These are phyloP conservation scores for Iris macrosiphon DNA, from an alignment of 106 monocot species.

Conservation along the genomic window DNA sequence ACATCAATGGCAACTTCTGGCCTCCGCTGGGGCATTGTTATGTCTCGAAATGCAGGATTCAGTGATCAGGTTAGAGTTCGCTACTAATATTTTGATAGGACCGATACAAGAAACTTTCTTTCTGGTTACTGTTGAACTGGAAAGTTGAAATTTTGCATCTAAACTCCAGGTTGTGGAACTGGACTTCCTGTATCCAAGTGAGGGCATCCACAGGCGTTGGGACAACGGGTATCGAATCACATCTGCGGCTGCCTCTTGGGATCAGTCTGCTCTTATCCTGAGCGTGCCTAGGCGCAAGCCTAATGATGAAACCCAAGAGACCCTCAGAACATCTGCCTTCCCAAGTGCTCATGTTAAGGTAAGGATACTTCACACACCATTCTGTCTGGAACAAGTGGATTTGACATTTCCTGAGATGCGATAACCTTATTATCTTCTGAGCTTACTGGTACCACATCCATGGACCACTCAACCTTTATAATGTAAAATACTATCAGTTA, in stretches of 20 bases:
- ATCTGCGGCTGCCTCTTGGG: conserved; percentile 29
- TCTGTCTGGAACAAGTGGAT: too few species aligned
- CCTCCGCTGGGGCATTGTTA: conserved; percentile 47
- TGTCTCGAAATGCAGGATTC: conserved; percentile 52
- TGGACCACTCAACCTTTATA: too few species aligned
- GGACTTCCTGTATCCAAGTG: conserved; percentile 44
- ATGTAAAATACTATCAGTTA: too few species aligned
- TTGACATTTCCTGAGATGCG: too few species aligned
- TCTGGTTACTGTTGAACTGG: too few species aligned
- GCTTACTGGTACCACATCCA: too few species aligned
- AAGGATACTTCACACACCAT: too few species aligned
- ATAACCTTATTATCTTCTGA: too few species aligned
- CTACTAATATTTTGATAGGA: too few species aligned
- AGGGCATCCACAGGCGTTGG: conserved; percentile 46
- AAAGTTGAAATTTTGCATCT: too few species aligned
- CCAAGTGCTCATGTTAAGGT: conserved; percentile 56
- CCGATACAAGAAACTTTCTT: too few species aligned
- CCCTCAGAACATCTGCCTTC: conserved; percentile 44
- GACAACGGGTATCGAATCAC: conserved; percentile 52
- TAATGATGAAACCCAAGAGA: conserved; percentile 47
- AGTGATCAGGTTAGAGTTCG: conserved; percentile 52
- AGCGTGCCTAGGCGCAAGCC: conserved; percentile 39
- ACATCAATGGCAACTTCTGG: conserved; percentile 81
- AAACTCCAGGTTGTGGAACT: conserved; percentile 54
- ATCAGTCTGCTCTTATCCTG: conserved; percentile 46